These are phyloP conservation scores for Corylus avellana DNA, from an alignment of 306 rosid species.

Conservation along the genomic window DNA sequence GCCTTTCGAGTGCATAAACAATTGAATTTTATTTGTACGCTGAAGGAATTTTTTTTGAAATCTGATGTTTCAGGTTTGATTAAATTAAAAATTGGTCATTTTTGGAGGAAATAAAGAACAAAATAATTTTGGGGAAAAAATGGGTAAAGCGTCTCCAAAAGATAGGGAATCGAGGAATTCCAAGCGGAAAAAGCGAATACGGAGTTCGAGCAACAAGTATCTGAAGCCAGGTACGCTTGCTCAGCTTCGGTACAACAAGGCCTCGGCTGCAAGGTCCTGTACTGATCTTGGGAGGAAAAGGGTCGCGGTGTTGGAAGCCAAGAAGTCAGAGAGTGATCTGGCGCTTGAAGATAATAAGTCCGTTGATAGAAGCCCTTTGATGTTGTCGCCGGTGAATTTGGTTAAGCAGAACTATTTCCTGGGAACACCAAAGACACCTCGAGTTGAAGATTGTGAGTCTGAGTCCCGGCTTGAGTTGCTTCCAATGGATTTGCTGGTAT, in stretches of 20 bases:
- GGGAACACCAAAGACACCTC: conserved; percentile 73
- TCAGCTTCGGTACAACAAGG: conserved; percentile 68
- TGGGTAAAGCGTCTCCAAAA: conserved; percentile 69
- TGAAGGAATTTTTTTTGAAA: not conserved
- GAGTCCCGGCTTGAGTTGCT: conserved; percentile 85
- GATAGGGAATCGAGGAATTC: conserved; percentile 48
- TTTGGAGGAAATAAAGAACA: not conserved
- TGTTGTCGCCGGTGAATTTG: conserved; percentile 77
- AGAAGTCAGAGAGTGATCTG: conserved; percentile 31
- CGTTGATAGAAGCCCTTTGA: conserved; percentile 62
- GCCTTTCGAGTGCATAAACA: too few species aligned
- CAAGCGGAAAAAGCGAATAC: conserved; percentile 47
- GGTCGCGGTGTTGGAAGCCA: conserved; percentile 47
- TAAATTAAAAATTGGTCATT: conserved; percentile 11
- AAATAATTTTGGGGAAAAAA: conserved; percentile 14
- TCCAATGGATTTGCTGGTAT: conserved; percentile 85
- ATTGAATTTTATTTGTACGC: not conserved
- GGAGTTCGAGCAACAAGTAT: conserved; percentile 55
- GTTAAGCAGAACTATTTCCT: conserved; percentile 44
- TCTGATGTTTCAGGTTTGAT: conserved; percentile 18
- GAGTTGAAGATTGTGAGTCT: conserved; percentile 46
- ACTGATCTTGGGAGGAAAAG: conserved; percentile 68
- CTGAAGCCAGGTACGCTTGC: conserved; percentile 87
- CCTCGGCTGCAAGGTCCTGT: conserved; percentile 47
- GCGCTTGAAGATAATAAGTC: conserved; percentile 33